Base-by-base conservation (phyloP, 2,329 filamentous ascomycete species). In the Penicillium sp. region DNA sequence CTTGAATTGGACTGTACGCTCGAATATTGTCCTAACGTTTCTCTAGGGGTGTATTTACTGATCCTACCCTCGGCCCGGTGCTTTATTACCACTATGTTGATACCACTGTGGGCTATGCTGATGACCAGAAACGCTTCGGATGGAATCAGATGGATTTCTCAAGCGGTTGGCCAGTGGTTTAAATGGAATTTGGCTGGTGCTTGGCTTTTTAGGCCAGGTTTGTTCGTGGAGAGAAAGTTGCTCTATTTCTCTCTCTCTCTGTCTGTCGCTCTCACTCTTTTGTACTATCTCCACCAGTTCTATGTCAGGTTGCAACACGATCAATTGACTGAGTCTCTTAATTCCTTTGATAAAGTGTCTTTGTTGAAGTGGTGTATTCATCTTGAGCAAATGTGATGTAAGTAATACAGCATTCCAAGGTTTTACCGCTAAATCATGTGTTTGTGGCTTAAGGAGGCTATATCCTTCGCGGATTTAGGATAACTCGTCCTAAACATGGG, bases 11-110 rank as follows among this genome's bases (percentile, higher is more conserved):
- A 18, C 1, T 7, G 5, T 18, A 16, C 32, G 13, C 14, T 16
- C 2, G 10, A 3, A 37, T 38, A 18, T 16, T 24, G 49, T 6
- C 39, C 61, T 62, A 46, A 64, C 29, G 4, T 13, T 29, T 11
- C 40, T 2, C 29, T 9, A 73, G 70, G 61, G 70, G 71, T 22
- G 61, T 73, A 0, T 70, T 62, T 44, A 66, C 61, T 1, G 69
- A 73, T 49, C 67, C 73, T 0, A 70, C 57, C 0, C 63, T 75
- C 10, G 84, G 84, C 1, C 76, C 80, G 6, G 76, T 87, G 9
- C 73, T 87, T 7, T 87, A 87, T 69, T 87, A 87, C 64, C 83
- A 87, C 62, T 86, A 86, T 61, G 73, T 84, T 3, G 74, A 86
- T 60, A 84, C 79, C 0, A 76, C 70, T 1, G 76, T 84, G 58